phyloP scores from a whole-genome alignment of 257 asterid genomes.

The Penstemon newberryi region DNA sequence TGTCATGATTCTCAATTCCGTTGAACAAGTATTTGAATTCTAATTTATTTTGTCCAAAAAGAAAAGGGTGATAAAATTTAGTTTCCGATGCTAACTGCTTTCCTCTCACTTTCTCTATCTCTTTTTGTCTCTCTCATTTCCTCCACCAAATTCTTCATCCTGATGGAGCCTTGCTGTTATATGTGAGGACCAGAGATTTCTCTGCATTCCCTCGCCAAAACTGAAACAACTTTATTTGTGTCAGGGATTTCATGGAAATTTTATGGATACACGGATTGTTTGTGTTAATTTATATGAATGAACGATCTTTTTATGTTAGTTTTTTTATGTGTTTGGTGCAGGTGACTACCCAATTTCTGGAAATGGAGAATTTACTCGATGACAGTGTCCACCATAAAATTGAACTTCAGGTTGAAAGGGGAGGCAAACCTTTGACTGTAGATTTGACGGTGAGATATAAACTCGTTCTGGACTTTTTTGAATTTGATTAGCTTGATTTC shows the following conservation, averaged over 20 bases:
- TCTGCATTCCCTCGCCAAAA: slow-evolving; percentile 1
- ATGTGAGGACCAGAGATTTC: slow-evolving; percentile 9
- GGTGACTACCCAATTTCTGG: slow-evolving; percentile 93
- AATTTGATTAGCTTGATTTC: not conserved
- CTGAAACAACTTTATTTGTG: not conserved
- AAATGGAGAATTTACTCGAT: slow-evolving; percentile 88
- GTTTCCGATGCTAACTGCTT: not conserved
- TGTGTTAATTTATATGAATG: not conserved
- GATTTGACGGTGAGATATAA: slow-evolving; percentile 60
- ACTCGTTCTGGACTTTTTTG: not conserved
- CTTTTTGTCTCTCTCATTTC: too few species aligned
- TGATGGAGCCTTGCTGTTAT: slow-evolving; percentile 7
- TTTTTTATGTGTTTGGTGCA: slow-evolving; percentile 35
- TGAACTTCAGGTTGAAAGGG: slow-evolving; percentile 95
- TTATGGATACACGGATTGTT: slow-evolving; percentile 5
- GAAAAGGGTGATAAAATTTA: not conserved
- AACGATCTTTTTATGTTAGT: slow-evolving; percentile 8
- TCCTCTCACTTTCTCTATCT: not conserved
- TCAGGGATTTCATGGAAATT: slow-evolving; percentile 17
- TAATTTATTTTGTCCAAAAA: too few species aligned
- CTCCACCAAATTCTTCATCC: not conserved
- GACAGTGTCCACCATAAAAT: slow-evolving; percentile 69
- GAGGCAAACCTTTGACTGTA: slow-evolving; percentile 80
- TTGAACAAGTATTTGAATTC: too few species aligned
- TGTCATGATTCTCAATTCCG: too few species aligned